Evolutionary conservation across 2,329 filamentous ascomycete species (phyloP).

Genomic region (Penicillium nordicum): DNA sequence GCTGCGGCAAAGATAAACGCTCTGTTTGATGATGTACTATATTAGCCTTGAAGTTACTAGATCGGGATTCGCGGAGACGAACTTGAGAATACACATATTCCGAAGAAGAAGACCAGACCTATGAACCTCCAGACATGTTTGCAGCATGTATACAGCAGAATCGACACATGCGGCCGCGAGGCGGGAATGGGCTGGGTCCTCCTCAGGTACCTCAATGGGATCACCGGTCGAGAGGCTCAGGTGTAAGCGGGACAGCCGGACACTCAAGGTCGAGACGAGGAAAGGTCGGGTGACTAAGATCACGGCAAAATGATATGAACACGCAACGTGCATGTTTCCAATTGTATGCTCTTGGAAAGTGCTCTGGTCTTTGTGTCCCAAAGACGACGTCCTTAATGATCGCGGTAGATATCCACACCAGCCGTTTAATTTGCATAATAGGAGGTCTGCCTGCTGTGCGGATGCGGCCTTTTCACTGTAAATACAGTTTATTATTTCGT

Average conservation of each 20-base stretch:
- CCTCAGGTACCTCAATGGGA: conserved; percentile 14
- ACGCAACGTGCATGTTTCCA: conserved; percentile 54
- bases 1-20: conserved; percentile 57
- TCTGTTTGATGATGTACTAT: conserved; percentile 29
- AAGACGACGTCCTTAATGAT: conserved; percentile 25
- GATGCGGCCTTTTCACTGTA: conserved; percentile 41
- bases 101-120: conserved; percentile 46
- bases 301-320: conserved; percentile 58
- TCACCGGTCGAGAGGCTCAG: conserved; percentile 22
- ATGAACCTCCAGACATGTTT: conserved; percentile 52
- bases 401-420: conserved; percentile 49
- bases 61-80: conserved; percentile 19
- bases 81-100: conserved; percentile 62
- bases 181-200: conserved; percentile 31
- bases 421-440: conserved; percentile 43
- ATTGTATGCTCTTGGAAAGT: conserved; percentile 39
- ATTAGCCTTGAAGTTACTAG: neutral
- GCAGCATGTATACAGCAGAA: conserved; percentile 54
- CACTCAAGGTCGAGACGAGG: conserved; percentile 49
- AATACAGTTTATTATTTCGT: conserved; percentile 44
- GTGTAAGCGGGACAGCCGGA: conserved; percentile 32
- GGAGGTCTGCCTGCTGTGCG: conserved; percentile 36
- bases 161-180: conserved; percentile 55
- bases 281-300: conserved; percentile 57
- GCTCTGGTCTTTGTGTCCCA: conserved; percentile 16